Percentiles rank a stretch among this genome's conserved stretches.
Evolutionary conservation across 2,329 filamentous ascomycete genomes (phyloP).

Genomic region (Fusarium guadeloupense): DNA sequence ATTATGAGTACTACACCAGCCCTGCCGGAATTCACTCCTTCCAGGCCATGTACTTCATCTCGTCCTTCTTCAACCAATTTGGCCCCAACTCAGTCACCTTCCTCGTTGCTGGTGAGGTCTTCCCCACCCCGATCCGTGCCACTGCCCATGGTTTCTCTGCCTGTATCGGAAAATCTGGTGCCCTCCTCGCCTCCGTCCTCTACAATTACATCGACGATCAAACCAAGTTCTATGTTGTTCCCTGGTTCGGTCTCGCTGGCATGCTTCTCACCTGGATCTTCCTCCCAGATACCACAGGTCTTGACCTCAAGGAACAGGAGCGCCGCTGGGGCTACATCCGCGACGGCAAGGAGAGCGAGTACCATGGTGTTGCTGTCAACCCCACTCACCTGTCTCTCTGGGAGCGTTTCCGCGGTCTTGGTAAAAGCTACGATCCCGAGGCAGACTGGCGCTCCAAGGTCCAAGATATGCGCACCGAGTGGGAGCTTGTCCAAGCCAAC

Average conservation of each 20-base stretch:
- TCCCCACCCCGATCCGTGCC: slow-evolving; percentile 90
- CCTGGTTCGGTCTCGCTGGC: slow-evolving; percentile 92
- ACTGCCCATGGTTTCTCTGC: slow-evolving; percentile 96
- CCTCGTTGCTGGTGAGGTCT: slow-evolving; percentile 96
- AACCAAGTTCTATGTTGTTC: slow-evolving; percentile 89
- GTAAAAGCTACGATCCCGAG: slow-evolving; percentile 85
- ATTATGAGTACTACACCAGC: slow-evolving; percentile 83
- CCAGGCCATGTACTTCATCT: slow-evolving; percentile 98
- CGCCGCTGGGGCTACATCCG: slow-evolving; percentile 91
- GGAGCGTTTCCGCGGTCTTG: slow-evolving; percentile 81
- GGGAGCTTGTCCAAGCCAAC: slow-evolving; percentile 61
- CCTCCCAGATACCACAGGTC: slow-evolving; percentile 95
- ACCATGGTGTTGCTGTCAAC: slow-evolving; percentile 94
- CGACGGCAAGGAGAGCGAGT: slow-evolving; percentile 78
- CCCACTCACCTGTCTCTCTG: slow-evolving; percentile 86
- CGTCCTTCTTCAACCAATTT: slow-evolving; percentile 99
- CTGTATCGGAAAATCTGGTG: slow-evolving; percentile 87
- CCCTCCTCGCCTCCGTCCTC: slow-evolving; percentile 84
- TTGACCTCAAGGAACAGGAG: slow-evolving; percentile 97
- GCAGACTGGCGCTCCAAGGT: slow-evolving; percentile 86
- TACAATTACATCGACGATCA: slow-evolving; percentile 94
- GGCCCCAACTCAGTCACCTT: slow-evolving; percentile 97
- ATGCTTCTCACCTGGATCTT: slow-evolving; percentile 85
- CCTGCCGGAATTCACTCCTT: slow-evolving; percentile 80
- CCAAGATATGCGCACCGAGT: slow-evolving; percentile 77